Conservation (phyloP, 2,329 filamentous ascomycete species). For the Penicillium occitanis region DNA sequence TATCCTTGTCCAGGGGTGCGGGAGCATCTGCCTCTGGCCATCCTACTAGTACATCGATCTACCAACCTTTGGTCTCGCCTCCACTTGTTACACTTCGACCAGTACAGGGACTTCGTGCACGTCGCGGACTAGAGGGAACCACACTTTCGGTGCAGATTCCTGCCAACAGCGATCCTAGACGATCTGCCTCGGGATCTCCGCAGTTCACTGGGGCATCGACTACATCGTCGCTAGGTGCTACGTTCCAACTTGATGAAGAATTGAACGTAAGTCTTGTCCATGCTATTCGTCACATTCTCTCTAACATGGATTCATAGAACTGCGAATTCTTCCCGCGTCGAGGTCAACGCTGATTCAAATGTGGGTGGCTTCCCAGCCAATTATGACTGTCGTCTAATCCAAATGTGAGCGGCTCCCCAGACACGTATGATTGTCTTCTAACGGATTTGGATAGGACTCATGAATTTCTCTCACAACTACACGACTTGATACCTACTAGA, state of each 20-base stretch:
- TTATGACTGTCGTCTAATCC: neutral
- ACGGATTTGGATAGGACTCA: neutral
- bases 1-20: neutral
- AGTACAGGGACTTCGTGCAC: neutral
- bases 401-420: neutral
- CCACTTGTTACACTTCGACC: neutral
- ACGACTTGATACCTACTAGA: neutral
- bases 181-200: conserved; percentile 7
- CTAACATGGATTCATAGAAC: neutral
- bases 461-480: neutral
- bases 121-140: neutral
- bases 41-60: neutral
- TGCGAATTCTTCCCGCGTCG: neutral
- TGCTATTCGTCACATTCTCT: neutral
- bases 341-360: neutral
- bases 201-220: neutral
- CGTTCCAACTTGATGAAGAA: conserved; percentile 16
- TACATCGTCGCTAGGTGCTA: conserved; percentile 2
- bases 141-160: conserved; percentile 10
- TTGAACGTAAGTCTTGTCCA: neutral
- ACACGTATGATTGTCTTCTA: neutral
- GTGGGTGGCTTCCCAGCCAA: neutral
- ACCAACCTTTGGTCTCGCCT: neutral
- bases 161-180: conserved; percentile 3
- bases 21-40: neutral